These are phyloP conservation scores for Salvia rosmarinus DNA, from an alignment of 257 asterid species.

Conservation along the genomic window DNA sequence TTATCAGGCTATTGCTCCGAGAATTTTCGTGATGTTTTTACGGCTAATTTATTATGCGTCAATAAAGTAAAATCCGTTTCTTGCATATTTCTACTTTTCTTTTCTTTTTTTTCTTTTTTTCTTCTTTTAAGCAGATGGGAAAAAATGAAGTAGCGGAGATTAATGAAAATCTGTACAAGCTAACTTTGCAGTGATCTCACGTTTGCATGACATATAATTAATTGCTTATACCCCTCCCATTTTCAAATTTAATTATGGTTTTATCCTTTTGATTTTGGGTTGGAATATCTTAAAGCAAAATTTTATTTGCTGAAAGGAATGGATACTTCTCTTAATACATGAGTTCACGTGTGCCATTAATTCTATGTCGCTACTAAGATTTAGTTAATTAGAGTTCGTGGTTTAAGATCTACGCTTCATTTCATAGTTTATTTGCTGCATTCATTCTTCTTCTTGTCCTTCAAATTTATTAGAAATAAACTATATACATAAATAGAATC, in stretches of 20 bases:
- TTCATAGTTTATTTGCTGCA: no score
- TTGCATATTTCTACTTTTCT: no score
- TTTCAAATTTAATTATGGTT: neutral
- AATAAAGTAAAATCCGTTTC: neutral
- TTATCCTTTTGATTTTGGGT: neutral
- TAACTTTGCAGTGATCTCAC: neutral
- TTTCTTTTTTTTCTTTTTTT: no score
- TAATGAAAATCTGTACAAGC: neutral
- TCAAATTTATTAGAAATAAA: neutral
- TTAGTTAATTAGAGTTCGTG: neutral
- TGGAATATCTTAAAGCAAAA: neutral
- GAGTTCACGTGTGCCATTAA: no score
- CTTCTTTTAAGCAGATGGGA: neutral
- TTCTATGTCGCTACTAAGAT: neutral
- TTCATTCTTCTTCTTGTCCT: neutral
- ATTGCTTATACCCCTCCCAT: neutral
- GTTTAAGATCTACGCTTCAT: no score
- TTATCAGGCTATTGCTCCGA: slow-evolving; percentile 36
- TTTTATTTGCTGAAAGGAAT: neutral
- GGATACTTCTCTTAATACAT: neutral
- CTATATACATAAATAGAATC: neutral
- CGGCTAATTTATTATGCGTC: neutral
- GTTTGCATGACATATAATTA: neutral
- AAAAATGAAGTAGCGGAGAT: neutral
- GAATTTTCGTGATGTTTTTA: slow-evolving; percentile 1